phyloP scores from a whole-genome alignment of 2,329 filamentous ascomycete species.

The Sporothrix euskadiensis region DNA sequence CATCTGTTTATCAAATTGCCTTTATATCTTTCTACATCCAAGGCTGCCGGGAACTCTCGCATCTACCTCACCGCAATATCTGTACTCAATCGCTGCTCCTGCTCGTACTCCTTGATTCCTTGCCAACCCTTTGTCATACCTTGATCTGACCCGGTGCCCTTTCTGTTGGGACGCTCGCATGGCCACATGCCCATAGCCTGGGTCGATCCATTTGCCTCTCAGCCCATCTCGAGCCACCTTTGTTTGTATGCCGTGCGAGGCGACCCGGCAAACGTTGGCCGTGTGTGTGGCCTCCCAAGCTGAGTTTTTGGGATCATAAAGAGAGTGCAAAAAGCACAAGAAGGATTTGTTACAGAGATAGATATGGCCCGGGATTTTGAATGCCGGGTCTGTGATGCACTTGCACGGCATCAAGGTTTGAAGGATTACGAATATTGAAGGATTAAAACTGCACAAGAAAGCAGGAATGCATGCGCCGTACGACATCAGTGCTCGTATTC shows the following conservation, averaged over 20 bases:
- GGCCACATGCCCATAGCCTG: constrained; percentile 1
- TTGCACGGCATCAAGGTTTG: not conserved
- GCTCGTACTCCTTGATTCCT: not conserved
- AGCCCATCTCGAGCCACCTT: not conserved
- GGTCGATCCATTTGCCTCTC: not conserved
- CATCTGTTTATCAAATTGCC: not conserved
- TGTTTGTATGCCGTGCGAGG: not conserved
- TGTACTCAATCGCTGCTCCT: not conserved
- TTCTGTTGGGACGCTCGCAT: constrained; percentile 10
- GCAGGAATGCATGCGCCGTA: not conserved
- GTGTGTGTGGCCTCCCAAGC: constrained; percentile 1
- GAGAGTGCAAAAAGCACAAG: not conserved
- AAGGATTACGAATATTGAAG: not conserved
- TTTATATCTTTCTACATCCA: not conserved
- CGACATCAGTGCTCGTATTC: not conserved
- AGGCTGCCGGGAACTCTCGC: not conserved
- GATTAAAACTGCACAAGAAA: not conserved
- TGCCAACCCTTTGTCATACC: not conserved
- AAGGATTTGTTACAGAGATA: not conserved
- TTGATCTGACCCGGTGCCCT: not conserved
- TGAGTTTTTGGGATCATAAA: not conserved
- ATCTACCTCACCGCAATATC: not conserved
- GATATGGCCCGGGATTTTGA: not conserved
- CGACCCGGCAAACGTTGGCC: not conserved
- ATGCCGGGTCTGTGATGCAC: not conserved